A percentile compares a stretch with the other conserved stretches of the same genome.
These are phyloP conservation scores for Cystofilobasidium bisporidii DNA, from an alignment of 768 basidiomycete species.

Conservation along the genomic window DNA sequence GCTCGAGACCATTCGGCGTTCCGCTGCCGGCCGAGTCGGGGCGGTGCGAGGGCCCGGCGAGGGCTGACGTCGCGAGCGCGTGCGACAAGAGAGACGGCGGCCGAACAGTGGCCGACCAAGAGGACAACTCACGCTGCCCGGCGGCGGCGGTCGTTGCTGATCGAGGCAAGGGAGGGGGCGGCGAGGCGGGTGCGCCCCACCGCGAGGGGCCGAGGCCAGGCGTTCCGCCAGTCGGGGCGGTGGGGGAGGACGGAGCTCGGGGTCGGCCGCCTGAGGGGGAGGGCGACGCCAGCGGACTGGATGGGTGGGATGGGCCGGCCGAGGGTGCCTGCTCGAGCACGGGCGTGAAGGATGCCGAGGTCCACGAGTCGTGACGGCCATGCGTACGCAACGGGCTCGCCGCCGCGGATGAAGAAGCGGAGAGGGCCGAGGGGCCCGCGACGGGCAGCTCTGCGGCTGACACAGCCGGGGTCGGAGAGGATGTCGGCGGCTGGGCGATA, in stretches of 20 bases:
- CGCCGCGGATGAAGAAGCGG: neutral
- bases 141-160: neutral
- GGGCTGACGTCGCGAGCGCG: neutral
- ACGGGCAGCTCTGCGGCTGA: neutral
- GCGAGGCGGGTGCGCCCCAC: neutral
- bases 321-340: neutral
- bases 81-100: neutral
- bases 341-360: neutral
- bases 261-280: neutral
- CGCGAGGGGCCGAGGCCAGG: neutral
- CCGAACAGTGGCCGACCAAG: neutral
- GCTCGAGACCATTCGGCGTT: neutral
- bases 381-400: neutral
- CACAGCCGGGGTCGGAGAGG: neutral
- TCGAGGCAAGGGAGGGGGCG: neutral
- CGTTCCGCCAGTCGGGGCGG: neutral
- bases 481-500: conserved; percentile 19
- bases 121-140: neutral
- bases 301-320: neutral
- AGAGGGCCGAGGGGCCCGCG: neutral
- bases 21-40: neutral
- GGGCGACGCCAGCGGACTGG: neutral
- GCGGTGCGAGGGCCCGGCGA: neutral
- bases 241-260: neutral
- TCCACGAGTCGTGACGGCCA: neutral